Evolutionary conservation across 2,329 filamentous ascomycete species (phyloP).

Genomic region (Verticillium longisporum): DNA sequence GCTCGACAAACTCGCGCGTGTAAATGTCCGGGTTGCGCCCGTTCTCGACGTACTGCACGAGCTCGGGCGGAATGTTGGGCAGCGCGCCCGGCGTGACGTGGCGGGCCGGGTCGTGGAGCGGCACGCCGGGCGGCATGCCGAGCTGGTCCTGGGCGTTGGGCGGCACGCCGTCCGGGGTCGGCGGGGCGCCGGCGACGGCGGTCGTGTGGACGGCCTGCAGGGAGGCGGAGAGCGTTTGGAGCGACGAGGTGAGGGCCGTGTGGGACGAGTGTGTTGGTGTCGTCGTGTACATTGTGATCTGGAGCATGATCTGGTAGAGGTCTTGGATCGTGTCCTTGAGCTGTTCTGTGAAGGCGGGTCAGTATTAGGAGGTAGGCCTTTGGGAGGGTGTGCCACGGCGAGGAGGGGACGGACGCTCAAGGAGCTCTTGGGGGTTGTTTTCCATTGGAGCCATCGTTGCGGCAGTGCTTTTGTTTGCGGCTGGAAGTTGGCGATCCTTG

Average conservation of each 20-base stretch:
- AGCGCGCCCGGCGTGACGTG: constrained; percentile 22
- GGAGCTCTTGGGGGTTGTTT: constrained; percentile 25
- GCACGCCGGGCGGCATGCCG: constrained; percentile 37
- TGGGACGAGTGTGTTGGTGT: constrained; percentile 9
- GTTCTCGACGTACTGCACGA: constrained; percentile 63
- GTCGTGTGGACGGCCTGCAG: constrained; percentile 31
- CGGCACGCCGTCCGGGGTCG: constrained; percentile 3
- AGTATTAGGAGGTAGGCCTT: neutral
- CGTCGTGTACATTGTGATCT: constrained; percentile 54
- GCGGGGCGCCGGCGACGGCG: constrained; percentile 23
- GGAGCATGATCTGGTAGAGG: constrained; percentile 57
- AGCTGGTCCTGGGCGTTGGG: constrained; percentile 31
- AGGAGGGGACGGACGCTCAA: constrained; percentile 27
- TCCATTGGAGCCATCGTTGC: constrained; percentile 34
- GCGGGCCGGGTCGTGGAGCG: neutral
- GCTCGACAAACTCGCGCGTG: constrained; percentile 67
- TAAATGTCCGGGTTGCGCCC: constrained; percentile 70
- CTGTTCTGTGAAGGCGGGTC: constrained; percentile 33
- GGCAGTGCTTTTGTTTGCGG: neutral
- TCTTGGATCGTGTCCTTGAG: constrained; percentile 58
- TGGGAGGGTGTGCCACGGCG: neutral
- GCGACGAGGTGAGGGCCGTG: constrained; percentile 11
- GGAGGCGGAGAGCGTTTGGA: constrained; percentile 31
- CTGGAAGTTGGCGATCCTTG: neutral
- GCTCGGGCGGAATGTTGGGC: constrained; percentile 52